Conservation (phyloP, 1,139 yeast species). For the Debaryomyces fabryi region DNA sequence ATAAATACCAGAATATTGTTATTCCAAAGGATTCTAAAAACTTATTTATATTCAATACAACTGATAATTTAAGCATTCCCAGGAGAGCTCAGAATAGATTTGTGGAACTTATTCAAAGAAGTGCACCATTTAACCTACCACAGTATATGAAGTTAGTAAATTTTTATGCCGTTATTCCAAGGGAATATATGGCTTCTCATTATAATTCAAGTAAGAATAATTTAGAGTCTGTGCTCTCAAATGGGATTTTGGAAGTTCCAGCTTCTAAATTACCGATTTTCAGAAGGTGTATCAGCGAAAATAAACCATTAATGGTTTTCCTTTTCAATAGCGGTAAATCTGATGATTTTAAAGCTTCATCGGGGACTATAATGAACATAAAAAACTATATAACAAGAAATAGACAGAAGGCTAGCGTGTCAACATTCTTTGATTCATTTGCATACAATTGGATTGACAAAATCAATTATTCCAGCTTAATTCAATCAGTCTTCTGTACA, state of each 20-base stretch:
- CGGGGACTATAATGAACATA: conserved; percentile 24
- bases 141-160: conserved; percentile 30
- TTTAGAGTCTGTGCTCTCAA: conserved; percentile 19
- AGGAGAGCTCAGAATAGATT: conserved; percentile 7
- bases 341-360: conserved; percentile 11
- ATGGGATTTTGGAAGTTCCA: conserved; percentile 22
- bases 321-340: conserved; percentile 27
- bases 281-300: conserved; percentile 22
- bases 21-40: conserved; percentile 35
- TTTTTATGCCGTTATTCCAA: conserved; percentile 37
- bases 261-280: conserved; percentile 25
- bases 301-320: conserved; percentile 37
- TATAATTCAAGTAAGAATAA: conserved; percentile 9
- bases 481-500: conserved; percentile 47
- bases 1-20: conserved; percentile 15
- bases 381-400: conserved; percentile 24
- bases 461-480: conserved; percentile 32
- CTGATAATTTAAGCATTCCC: conserved; percentile 20
- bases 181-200: conserved; percentile 12
- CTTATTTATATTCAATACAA: conserved; percentile 38
- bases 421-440: conserved; percentile 42
- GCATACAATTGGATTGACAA: conserved; percentile 43
- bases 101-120: conserved; percentile 15
- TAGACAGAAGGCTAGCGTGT: conserved; percentile 21
- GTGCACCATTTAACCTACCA: conserved; percentile 42